Evolutionary conservation across 495 filamentous ascomycete genomes (phyloP).

Genomic region (Aspergillus heteromorphus): DNA sequence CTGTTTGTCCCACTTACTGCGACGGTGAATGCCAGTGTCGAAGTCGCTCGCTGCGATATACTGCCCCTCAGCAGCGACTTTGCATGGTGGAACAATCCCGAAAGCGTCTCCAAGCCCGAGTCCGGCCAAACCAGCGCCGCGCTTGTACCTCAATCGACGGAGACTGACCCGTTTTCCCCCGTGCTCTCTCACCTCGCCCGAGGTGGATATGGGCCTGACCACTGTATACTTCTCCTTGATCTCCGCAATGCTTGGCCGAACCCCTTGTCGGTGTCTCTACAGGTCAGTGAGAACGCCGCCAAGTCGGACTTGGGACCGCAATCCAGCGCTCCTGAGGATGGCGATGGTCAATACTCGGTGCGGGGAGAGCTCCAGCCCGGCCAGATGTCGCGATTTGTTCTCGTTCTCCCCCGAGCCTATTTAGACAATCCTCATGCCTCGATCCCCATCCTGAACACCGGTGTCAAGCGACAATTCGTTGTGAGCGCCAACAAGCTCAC

Average conservation of each 20-base stretch:
- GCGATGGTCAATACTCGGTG: constrained; percentile 37
- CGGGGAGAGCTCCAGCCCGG: constrained; percentile 67
- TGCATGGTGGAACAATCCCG: constrained; percentile 44
- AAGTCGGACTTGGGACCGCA: not conserved
- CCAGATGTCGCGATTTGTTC: constrained; percentile 67
- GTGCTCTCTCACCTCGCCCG: constrained; percentile 38
- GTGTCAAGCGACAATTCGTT: constrained; percentile 76
- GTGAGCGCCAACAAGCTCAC: constrained; percentile 73
- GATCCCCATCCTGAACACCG: constrained; percentile 73
- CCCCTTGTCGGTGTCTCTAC: constrained; percentile 53
- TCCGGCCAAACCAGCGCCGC: not conserved
- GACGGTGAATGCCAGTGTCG: constrained; percentile 86
- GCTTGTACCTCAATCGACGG: constrained; percentile 12
- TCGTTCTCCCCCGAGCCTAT: constrained; percentile 72
- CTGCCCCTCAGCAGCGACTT: constrained; percentile 61
- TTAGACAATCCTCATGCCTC: constrained; percentile 68
- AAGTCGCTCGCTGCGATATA: constrained; percentile 72
- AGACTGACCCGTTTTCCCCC: constrained; percentile 32
- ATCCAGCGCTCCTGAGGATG: constrained; percentile 3
- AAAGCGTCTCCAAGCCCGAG: constrained; percentile 9
- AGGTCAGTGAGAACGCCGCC: constrained; percentile 43
- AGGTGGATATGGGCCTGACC: constrained; percentile 47
- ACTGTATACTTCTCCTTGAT: constrained; percentile 78
- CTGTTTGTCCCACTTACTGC: constrained; percentile 75
- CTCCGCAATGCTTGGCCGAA: constrained; percentile 84